Base-by-base conservation (phyloP, 1,284 basidiomycete species). In the Ustilago cynodontis region DNA sequence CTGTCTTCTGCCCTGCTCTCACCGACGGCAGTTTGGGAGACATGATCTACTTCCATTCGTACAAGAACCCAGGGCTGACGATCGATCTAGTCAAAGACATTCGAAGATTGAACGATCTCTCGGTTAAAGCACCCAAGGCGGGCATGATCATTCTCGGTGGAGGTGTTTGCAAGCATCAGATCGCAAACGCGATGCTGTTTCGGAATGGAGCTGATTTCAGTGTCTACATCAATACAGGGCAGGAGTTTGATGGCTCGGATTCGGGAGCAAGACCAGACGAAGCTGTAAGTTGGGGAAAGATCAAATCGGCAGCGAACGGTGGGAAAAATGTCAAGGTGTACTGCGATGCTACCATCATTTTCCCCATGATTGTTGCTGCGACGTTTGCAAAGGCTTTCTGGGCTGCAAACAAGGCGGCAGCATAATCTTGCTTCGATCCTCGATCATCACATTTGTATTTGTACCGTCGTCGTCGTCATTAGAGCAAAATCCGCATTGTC, bases 251-350 rank as follows among this genome's bases (percentile, higher is more conserved):
- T 85, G 96, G 96, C 0, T 97, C 95, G 4, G 96, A 99, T 87
- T 95, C 95, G 13, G 97, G 96, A 13, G 97, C 97, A 18, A 89
- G 94, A 65, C 97, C 97, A 18, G 97, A 99, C 83, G 96, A 99
- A 86, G 97, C 96, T 3, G 91, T 99, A 22, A 96, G 94, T n/a
- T 99, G 96, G 96, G 97, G 96, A 5, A 99, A 99, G 88, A 98
- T 99, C 78, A 91, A 94, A 53, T 92, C 93, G 29, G 70, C 71
- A 1, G 84, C 79, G 26, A 82, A 82, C 33, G 92, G 92, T 13
- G 92, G 96, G 0, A 91, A 97, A 86, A 90, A 93, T 31, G 93
- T 99, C 65, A 99, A 99, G 90, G 66, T 70, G 41, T 93, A 89
- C 78, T 91, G 91, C 45, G 92, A 93, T 79, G 94, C 94, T 8